Evolutionary conservation across 2,329 filamentous ascomycete genomes (phyloP).

Genomic region (Exophiala mesophila): DNA sequence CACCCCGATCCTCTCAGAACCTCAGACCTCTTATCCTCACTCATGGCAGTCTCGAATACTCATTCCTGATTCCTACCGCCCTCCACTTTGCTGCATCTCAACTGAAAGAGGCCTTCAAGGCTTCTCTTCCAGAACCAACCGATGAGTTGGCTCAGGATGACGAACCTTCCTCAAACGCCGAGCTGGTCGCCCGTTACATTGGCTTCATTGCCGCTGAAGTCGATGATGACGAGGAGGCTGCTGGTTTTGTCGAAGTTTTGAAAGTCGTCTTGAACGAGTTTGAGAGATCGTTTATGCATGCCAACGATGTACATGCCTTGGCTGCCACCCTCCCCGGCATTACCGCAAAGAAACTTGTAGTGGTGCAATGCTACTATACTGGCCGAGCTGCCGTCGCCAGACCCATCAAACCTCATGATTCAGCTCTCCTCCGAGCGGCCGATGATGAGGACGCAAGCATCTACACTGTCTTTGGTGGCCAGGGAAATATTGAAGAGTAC

Average conservation of each 20-base stretch:
- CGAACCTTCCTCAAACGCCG: constrained; percentile 91
- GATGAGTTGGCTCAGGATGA: constrained; percentile 98
- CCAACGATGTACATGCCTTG: constrained; percentile 93
- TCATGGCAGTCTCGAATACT: constrained; percentile 93
- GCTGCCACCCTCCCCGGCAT: constrained; percentile 84
- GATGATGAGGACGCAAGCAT: constrained; percentile 77
- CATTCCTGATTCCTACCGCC: constrained; percentile 89
- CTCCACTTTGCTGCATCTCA: constrained; percentile 95
- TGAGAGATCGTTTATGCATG: constrained; percentile 86
- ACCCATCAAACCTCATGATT: constrained; percentile 86
- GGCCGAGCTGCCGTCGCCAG: constrained; percentile 79
- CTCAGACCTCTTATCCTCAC: constrained; percentile 84
- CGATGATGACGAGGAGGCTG: constrained; percentile 81
- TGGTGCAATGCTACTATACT: constrained; percentile 86
- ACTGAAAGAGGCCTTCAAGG: constrained; percentile 83
- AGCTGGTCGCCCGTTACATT: constrained; percentile 90
- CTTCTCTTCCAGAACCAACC: constrained; percentile 81
- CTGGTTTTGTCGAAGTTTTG: constrained; percentile 86
- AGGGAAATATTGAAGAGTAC: constrained; percentile 99
- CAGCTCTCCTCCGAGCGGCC: constrained; percentile 83
- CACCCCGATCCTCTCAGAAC: constrained; percentile 87
- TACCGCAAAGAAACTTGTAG: constrained; percentile 82
- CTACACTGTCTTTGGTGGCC: constrained; percentile 92
- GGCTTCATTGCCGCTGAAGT: constrained; percentile 85
- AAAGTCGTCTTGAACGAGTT: constrained; percentile 94